These are phyloP conservation scores for Penicillium oxalicum DNA, from an alignment of 2,329 filamentous ascomycete genomes.

Conservation along the genomic window DNA sequence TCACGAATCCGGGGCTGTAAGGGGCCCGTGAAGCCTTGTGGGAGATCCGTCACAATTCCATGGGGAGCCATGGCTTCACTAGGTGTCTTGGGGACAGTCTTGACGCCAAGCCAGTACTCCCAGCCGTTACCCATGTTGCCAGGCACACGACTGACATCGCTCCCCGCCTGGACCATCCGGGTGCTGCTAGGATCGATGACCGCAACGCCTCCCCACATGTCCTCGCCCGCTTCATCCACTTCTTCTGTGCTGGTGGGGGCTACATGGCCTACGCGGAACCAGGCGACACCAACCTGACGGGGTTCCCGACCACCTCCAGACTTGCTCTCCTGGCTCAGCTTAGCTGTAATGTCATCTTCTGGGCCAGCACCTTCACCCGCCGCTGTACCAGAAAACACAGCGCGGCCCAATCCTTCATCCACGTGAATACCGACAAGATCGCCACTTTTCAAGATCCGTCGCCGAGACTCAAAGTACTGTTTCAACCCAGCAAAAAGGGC, in stretches of 20 bases:
- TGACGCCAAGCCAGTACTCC: slow-evolving; percentile 83
- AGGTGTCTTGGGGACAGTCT: slow-evolving; percentile 51
- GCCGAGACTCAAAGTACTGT: slow-evolving; percentile 75
- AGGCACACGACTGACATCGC: slow-evolving; percentile 73
- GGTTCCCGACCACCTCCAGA: slow-evolving; percentile 21
- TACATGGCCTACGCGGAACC: slow-evolving; percentile 86
- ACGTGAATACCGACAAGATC: slow-evolving; percentile 86
- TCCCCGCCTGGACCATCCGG: slow-evolving; percentile 86
- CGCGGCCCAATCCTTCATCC: slow-evolving; percentile 75
- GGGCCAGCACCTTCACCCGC: slow-evolving; percentile 53
- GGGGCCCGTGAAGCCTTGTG: slow-evolving; percentile 48
- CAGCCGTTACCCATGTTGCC: slow-evolving; percentile 70
- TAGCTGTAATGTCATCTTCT: slow-evolving; percentile 61
- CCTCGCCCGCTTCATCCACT: slow-evolving; percentile 56
- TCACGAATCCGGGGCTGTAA: slow-evolving; percentile 70
- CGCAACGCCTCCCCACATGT: slow-evolving; percentile 78
- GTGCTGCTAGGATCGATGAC: slow-evolving; percentile 82
- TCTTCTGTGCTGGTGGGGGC: slow-evolving; percentile 43
- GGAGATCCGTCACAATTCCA: slow-evolving; percentile 32
- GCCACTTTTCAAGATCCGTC: slow-evolving; percentile 75
- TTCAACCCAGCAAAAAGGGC: slow-evolving; percentile 83
- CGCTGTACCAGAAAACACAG: slow-evolving; percentile 64
- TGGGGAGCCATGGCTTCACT: slow-evolving; percentile 31
- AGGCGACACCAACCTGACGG: slow-evolving; percentile 63
- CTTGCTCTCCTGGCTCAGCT: slow-evolving; percentile 32